phyloP scores from a whole-genome alignment of 257 asterid species.

The Agastache rugosa region DNA sequence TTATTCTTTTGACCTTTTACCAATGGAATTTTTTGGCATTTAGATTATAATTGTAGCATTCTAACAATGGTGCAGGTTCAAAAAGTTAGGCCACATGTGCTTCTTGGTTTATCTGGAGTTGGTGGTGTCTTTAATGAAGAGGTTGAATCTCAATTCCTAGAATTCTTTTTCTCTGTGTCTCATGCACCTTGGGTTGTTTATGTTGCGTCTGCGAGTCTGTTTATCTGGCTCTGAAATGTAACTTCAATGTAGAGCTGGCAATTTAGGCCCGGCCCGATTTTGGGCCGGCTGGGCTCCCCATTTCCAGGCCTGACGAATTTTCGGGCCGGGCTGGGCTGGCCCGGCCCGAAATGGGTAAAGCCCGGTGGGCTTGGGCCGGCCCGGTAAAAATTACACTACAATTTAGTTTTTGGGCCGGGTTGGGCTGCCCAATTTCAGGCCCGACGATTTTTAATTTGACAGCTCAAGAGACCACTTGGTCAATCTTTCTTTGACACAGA shows the following conservation, averaged over 20 bases:
- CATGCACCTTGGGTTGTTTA: constrained; percentile 22
- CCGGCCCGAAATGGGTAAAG: too few relatives aligned
- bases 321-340: too few relatives aligned
- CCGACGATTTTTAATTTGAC: too few relatives aligned
- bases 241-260: constrained; percentile 18
- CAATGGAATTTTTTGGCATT: constrained; percentile 19
- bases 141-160: constrained; percentile 50
- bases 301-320: too few relatives aligned
- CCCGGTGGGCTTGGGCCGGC: too few relatives aligned
- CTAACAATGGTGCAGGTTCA: constrained; percentile 70
- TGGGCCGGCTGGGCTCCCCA: too few relatives aligned
- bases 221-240: constrained; percentile 15
- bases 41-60: constrained; percentile 32
- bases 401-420: too few relatives aligned
- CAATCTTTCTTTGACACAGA: constrained; percentile 18
- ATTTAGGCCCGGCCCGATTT: too few relatives aligned
- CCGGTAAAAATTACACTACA: too few relatives aligned
- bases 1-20: constrained; percentile 7
- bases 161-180: constrained; percentile 28
- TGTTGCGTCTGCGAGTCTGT: background rate
- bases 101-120: constrained; percentile 98
- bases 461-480: constrained; percentile 15
- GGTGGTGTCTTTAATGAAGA: constrained; percentile 91
- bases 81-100: constrained; percentile 96
- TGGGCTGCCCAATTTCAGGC: too few relatives aligned